Conservation (phyloP, 441 rosid genomes). For the Sinapis alba region DNA sequence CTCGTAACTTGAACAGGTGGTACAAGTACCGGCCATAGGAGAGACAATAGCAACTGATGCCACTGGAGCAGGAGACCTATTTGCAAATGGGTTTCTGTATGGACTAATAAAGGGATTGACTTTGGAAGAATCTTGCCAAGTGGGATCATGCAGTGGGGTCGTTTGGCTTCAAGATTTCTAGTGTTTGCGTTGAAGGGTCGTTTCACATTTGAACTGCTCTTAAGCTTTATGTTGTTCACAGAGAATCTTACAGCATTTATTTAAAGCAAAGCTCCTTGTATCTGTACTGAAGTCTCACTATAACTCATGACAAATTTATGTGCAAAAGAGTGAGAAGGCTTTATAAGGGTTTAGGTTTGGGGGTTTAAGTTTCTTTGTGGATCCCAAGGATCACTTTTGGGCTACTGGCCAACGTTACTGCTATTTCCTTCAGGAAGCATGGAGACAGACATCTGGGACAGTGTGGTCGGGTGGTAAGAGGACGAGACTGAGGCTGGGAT, state of each 20-base stretch:
- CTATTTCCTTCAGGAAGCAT: not conserved
- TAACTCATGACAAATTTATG: not conserved
- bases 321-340: not conserved
- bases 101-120: constrained; percentile 77
- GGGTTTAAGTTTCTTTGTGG: constrained; percentile 1
- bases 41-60: constrained; percentile 75
- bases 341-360: not conserved
- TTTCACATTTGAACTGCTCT: constrained; percentile 14
- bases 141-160: constrained; percentile 81
- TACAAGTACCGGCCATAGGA: constrained; percentile 72
- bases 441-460: no score
- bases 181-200: not conserved
- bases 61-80: constrained; percentile 92
- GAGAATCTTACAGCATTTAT: constrained; percentile 12
- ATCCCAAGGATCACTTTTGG: not conserved
- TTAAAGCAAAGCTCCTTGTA: not conserved
- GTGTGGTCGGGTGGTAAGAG: no score
- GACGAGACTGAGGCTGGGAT: no score
- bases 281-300: constrained; percentile 21
- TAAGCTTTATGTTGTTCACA: constrained; percentile 16
- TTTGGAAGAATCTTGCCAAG: constrained; percentile 81
- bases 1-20: constrained; percentile 50
- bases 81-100: constrained; percentile 83
- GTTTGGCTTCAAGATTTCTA: constrained; percentile 12
- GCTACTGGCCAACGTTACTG: not conserved